Evolutionary conservation across 2,329 filamentous ascomycete genomes (phyloP).

Genomic region (Aureobasidium pullulans): DNA sequence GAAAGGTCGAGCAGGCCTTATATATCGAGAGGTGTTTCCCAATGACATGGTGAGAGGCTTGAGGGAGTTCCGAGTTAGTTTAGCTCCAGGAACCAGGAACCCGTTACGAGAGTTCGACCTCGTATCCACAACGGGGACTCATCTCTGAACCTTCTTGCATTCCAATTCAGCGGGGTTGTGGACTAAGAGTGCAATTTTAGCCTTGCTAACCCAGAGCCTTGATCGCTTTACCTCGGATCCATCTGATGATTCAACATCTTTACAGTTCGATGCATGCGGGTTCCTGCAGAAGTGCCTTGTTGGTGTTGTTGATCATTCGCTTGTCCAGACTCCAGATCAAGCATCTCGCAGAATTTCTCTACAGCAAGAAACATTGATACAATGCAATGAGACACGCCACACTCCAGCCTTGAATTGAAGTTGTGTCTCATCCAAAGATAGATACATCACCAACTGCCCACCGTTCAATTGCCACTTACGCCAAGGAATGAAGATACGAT

Average conservation of each 20-base stretch:
- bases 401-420: background rate
- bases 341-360: no score
- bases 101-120: background rate
- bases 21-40: background rate
- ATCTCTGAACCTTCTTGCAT: background rate
- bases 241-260: background rate
- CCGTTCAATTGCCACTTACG: background rate
- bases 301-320: background rate
- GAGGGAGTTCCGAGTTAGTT: background rate
- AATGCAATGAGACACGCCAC: background rate
- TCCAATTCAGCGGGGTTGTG: background rate
- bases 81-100: constrained; percentile 6
- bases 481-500: background rate
- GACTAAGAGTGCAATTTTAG: background rate
- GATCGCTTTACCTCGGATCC: background rate
- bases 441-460: background rate
- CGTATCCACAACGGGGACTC: constrained; percentile 8
- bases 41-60: background rate
- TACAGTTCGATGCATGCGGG: background rate
- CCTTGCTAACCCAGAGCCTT: background rate
- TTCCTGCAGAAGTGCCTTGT: constrained; percentile 1
- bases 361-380: background rate
- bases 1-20: background rate
- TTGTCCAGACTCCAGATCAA: background rate
- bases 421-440: constrained; percentile 5